Conservation (phyloP, 2,329 filamentous ascomycete species). For the Alternaria brassicae region DNA sequence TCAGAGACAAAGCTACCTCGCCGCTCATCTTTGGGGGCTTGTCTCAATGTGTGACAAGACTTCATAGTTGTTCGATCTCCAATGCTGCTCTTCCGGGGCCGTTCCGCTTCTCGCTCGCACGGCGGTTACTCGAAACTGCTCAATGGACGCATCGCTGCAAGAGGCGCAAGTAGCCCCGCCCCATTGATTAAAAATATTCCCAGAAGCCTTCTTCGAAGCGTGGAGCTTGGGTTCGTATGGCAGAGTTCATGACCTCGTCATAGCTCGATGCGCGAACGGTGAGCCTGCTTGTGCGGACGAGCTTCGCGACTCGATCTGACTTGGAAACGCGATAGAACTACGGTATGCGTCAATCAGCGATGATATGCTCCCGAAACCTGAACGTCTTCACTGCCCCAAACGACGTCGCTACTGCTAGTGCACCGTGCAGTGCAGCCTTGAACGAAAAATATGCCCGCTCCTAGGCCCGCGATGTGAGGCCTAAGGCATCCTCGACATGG, state of each 20-base stretch:
- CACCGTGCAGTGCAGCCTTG: not conserved
- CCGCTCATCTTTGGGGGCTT: conserved; percentile 9
- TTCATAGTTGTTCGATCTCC: not conserved
- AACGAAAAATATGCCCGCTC: conserved; percentile 1
- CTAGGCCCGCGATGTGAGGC: conserved; percentile 15
- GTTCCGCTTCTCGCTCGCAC: conserved; percentile 16
- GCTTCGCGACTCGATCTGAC: not conserved
- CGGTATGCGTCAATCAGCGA: not conserved
- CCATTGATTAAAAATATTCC: conserved; percentile 1
- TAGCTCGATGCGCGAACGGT: conserved; percentile 5
- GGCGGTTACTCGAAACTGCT: conserved; percentile 23
- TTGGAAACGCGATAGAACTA: not conserved
- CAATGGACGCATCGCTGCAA: conserved; percentile 16
- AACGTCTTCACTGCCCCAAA: not conserved
- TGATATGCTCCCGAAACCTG: not conserved
- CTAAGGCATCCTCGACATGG: conserved; percentile 20
- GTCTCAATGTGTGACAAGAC: conserved; percentile 10
- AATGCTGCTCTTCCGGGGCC: conserved; percentile 10
- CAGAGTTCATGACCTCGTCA: conserved; percentile 9
- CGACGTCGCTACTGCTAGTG: not conserved
- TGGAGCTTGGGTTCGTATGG: not conserved
- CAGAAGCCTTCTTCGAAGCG: not conserved
- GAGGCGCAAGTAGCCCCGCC: conserved; percentile 11
- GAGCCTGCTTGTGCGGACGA: conserved; percentile 2
- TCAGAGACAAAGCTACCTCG: not conserved